Conservation (phyloP, 768 basidiomycete genomes). For the Hericium rajendrae region DNA sequence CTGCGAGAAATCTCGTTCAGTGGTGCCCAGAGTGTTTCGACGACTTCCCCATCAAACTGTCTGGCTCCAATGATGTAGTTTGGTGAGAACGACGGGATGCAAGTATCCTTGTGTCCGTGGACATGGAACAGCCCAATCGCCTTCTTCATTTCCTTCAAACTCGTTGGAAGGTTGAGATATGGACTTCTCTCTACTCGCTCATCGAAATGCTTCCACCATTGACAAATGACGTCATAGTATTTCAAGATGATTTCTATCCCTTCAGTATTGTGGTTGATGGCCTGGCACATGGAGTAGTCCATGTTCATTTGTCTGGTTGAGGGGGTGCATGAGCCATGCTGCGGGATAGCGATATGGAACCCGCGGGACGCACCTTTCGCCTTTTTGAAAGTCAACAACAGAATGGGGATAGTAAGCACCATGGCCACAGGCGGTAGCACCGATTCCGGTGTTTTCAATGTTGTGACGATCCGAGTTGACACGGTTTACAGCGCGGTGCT, state of each 20-base stretch:
- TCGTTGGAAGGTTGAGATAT: background rate
- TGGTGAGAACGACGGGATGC: background rate
- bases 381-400: background rate
- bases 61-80: background rate
- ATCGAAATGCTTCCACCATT: background rate
- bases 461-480: background rate
- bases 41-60: conserved; percentile 3
- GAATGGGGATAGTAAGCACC: background rate
- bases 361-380: background rate
- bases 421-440: background rate
- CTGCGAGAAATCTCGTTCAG: conserved; percentile 1
- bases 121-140: conserved; percentile 2
- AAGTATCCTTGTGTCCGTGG: conserved; percentile 2
- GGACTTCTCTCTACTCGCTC: background rate
- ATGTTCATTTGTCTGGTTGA: background rate
- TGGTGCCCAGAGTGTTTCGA: conserved; percentile 4
- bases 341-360: too few relatives aligned
- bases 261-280: background rate
- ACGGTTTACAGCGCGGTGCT: background rate
- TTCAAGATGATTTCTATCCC: background rate
- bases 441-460: background rate
- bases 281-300: background rate
- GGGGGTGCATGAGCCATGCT: too few relatives aligned
- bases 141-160: background rate
- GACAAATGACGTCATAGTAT: background rate